phyloP scores from a whole-genome alignment of 345 rosid species.

The Psidium guajava region DNA sequence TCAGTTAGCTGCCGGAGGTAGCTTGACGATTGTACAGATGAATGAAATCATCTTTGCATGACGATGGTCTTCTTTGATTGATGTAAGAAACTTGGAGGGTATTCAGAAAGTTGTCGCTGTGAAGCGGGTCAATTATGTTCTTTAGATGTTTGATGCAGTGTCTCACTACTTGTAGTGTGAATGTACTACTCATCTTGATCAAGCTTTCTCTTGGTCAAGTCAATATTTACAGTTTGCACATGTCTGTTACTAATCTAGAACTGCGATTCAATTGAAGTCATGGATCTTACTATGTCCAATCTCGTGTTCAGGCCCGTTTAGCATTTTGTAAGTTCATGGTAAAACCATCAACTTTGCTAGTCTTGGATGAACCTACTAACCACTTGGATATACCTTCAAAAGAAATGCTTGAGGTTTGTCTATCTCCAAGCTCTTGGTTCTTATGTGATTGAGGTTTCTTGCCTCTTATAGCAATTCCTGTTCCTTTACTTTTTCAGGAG shows the following conservation, averaged over 20 bases:
- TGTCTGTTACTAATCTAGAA: not conserved
- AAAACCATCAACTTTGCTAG: slow-evolving; percentile 70
- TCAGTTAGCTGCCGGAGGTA: not conserved
- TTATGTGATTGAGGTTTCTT: not conserved
- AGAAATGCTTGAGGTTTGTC: slow-evolving; percentile 91
- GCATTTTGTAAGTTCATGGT: slow-evolving; percentile 98
- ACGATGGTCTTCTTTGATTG: not conserved
- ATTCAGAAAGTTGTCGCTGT: not conserved
- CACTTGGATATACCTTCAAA: slow-evolving; percentile 95
- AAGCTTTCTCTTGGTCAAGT: not conserved
- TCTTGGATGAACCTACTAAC: slow-evolving; percentile 92
- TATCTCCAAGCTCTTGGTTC: not conserved
- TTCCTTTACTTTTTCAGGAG: slow-evolving; percentile 39
- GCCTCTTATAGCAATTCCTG: not conserved
- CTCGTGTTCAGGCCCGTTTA: slow-evolving; percentile 63
- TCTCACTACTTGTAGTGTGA: not conserved
- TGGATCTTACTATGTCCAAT: not conserved
- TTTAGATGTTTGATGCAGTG: not conserved
- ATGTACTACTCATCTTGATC: not conserved
- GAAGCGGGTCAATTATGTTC: not conserved
- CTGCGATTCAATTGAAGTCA: not conserved
- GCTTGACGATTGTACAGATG: not conserved
- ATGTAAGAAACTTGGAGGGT: not conserved
- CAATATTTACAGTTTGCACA: not conserved
- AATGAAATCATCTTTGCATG: not conserved